Base-by-base conservation (phyloP, 257 asterid genomes). In the Fraxinus excelsior region DNA sequence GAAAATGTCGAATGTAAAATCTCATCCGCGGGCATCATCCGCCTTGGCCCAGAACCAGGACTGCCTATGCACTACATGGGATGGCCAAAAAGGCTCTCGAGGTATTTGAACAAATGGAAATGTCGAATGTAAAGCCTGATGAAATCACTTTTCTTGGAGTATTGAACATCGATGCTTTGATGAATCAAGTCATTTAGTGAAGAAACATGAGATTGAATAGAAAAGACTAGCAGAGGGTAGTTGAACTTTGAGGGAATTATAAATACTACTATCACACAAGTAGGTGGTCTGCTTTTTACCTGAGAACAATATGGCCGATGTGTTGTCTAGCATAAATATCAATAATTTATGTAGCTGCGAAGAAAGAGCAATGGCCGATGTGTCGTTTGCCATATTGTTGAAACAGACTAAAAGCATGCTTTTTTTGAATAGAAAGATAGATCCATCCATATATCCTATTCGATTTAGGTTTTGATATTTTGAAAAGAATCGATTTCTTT, bases 51-150 rank as follows among this genome's bases (percentile, higher is more conserved):
- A n/a, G n/a, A n/a, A n/a, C n/a, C n/a, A n/a, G n/a, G n/a, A n/a
- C n/a, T n/a, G n/a, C n/a, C n/a, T n/a, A n/a, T n/a, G 85, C 91
- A 28, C 74, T 85, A 0, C 89, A 87, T 11, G 89, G 89, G 8
- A 67, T 83, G 67, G 91, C 87, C 0, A 67, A 73, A 56, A 56
- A 25, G 0, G 90, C 92, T 0, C 79, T 88, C 2, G 78, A 76
- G 73, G 62, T 74, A 0, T 86, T 88, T 40, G 56, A 78, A 7
- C 66, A 72, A 72, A 88, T 88, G 92, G 88, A 86, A 66, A 76
- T 31, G 74, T 80, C 77, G 0, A 79, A 77, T 1, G 82, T 88
- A 21, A 86, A 69, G 56, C 86, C 92, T 0, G 90, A 88, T 66
- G 88, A 82, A 32, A 84, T 86, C 34, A 86, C 88, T 4, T 86